Evolutionary conservation across 1,284 basidiomycete species (phyloP).

Genomic region (Ceratobasidium sp.): DNA sequence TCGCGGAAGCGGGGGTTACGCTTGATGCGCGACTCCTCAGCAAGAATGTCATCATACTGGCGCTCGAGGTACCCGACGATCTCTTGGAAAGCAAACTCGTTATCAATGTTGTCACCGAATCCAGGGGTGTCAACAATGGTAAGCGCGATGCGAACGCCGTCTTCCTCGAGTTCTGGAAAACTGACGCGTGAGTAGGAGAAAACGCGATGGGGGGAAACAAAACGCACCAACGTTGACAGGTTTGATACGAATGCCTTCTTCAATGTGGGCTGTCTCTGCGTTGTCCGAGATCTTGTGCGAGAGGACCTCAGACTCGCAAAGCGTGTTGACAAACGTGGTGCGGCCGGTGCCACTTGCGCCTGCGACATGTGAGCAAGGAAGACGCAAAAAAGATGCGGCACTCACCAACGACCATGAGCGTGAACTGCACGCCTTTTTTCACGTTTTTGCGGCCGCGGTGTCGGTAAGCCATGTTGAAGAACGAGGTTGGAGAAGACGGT

Average conservation of each 20-base stretch:
- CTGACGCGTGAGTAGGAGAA: conserved; percentile 22
- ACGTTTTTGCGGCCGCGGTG: conserved; percentile 89
- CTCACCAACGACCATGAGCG: conserved; percentile 91
- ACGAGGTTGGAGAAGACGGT: neutral
- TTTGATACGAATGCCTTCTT: conserved; percentile 96
- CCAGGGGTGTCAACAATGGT: conserved; percentile 99
- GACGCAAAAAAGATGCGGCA: conserved; percentile 53
- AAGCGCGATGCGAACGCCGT: conserved; percentile 96
- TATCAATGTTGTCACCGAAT: conserved; percentile 99
- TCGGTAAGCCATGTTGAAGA: conserved; percentile 67
- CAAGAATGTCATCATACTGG: conserved; percentile 99
- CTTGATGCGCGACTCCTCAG: conserved; percentile 99
- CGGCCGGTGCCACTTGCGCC: conserved; percentile 96
- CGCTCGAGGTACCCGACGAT: conserved; percentile 97
- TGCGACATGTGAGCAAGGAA: conserved; percentile 53
- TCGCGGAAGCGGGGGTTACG: conserved; percentile 99
- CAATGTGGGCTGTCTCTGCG: conserved; percentile 90
- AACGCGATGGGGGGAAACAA: neutral
- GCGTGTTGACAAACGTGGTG: conserved; percentile 98
- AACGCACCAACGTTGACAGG: conserved; percentile 90
- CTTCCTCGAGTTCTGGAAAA: conserved; percentile 91
- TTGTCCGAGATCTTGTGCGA: conserved; percentile 87
- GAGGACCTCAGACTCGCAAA: conserved; percentile 92
- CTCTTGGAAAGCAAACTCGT: conserved; percentile 98
- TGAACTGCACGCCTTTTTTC: conserved; percentile 98